phyloP scores from a whole-genome alignment of 441 rosid species.

The Geranium incanum region DNA sequence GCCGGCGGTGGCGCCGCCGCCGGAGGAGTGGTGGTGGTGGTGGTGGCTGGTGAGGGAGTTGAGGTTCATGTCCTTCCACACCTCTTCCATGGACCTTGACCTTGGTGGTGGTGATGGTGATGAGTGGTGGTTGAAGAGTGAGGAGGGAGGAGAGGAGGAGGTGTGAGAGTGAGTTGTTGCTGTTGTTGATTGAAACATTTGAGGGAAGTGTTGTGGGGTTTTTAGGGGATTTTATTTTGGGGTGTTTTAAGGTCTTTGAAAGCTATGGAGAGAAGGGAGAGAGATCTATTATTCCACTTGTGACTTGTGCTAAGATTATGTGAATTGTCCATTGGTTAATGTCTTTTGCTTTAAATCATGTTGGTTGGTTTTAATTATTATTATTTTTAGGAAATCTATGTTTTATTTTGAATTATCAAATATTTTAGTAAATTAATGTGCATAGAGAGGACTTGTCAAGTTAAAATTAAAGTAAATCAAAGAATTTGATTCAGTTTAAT shows the following conservation, averaged over 20 bases:
- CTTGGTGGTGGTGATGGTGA: background rate
- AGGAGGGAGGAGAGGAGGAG: background rate
- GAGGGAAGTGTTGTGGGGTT: background rate
- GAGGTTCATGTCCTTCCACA: constrained; percentile 1
- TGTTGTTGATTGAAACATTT: background rate
- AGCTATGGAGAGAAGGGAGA: background rate
- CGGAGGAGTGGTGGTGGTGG: background rate
- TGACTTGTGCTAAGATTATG: too few relatives aligned
- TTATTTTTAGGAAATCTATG: too few relatives aligned
- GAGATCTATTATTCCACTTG: background rate
- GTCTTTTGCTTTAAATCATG: background rate
- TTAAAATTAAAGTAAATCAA: too few relatives aligned
- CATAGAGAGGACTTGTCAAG: too few relatives aligned
- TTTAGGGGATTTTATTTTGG: background rate
- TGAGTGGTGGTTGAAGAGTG: background rate
- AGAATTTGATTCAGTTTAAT: too few relatives aligned
- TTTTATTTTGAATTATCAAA: too few relatives aligned
- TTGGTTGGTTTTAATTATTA: too few relatives aligned
- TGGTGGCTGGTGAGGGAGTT: background rate
- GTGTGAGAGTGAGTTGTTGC: background rate
- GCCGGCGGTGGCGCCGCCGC: background rate
- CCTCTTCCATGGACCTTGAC: background rate
- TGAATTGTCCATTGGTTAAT: background rate
- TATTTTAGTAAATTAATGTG: too few relatives aligned
- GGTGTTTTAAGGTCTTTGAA: background rate